phyloP scores from a whole-genome alignment of 495 filamentous ascomycete genomes.

The Trichoderma reesei region DNA sequence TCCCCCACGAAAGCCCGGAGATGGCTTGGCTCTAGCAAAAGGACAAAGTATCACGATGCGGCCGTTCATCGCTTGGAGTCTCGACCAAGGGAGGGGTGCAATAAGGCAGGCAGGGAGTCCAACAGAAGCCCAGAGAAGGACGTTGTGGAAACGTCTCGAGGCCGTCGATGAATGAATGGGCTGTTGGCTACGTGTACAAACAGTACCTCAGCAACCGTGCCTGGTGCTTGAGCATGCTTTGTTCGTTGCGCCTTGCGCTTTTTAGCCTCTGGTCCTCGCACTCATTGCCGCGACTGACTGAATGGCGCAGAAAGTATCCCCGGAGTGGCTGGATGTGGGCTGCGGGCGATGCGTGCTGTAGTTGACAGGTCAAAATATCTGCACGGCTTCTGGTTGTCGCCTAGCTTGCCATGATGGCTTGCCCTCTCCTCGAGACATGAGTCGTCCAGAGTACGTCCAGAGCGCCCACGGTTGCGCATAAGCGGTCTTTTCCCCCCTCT shows the following conservation, averaged over 20 bases:
- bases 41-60: too few relatives aligned
- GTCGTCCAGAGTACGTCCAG: too few relatives aligned
- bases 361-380: background rate
- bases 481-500: too few relatives aligned
- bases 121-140: too few relatives aligned
- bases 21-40: background rate
- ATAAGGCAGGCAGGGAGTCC: too few relatives aligned
- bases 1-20: background rate
- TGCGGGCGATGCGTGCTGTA: background rate
- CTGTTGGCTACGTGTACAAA: background rate
- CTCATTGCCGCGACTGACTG: background rate
- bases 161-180: background rate
- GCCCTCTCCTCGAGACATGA: background rate
- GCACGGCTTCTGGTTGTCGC: background rate
- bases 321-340: background rate
- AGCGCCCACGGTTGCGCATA: too few relatives aligned
- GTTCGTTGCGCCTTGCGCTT: too few relatives aligned
- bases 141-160: background rate
- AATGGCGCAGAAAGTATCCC: background rate
- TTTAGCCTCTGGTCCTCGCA: background rate
- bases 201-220: background rate
- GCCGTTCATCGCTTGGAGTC: background rate
- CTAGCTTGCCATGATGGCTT: background rate
- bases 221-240: too few relatives aligned
- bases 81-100: too few relatives aligned